Evolutionary conservation across 2,329 filamentous ascomycete species (phyloP).

Genomic region (Plectosphaerella plurivora): DNA sequence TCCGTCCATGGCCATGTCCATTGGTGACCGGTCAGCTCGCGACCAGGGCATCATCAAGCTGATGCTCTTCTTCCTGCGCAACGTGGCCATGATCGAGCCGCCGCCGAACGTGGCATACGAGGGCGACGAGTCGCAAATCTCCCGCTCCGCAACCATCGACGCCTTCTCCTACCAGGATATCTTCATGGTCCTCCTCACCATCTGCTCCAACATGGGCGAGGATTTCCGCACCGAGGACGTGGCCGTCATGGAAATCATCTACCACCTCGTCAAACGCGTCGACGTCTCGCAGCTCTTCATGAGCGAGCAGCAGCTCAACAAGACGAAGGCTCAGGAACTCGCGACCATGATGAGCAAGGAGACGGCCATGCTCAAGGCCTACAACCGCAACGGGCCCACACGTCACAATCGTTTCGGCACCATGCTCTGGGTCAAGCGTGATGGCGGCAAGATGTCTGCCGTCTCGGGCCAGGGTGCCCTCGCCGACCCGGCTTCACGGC

Average conservation of each 20-base stretch:
- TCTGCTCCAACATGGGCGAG: constrained; percentile 89
- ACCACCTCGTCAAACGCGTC: constrained; percentile 87
- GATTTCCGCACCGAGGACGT: constrained; percentile 89
- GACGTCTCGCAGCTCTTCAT: constrained; percentile 82
- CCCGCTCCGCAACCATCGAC: constrained; percentile 81
- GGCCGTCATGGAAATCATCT: constrained; percentile 85
- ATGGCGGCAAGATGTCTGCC: constrained; percentile 77
- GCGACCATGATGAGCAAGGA: constrained; percentile 75
- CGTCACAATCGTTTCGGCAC: constrained; percentile 93
- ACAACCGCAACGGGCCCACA: constrained; percentile 74
- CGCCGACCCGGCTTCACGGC: constrained; percentile 63
- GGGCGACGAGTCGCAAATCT: constrained; percentile 86
- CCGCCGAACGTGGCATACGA: constrained; percentile 70
- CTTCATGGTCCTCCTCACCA: constrained; percentile 75
- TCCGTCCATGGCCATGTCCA: constrained; percentile 76
- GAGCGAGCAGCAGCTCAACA: constrained; percentile 66
- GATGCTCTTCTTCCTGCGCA: constrained; percentile 82
- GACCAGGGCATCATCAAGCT: constrained; percentile 93
- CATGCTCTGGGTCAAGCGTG: constrained; percentile 93
- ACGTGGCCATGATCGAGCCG: constrained; percentile 79
- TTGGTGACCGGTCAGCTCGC: constrained; percentile 69
- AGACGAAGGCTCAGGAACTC: constrained; percentile 68
- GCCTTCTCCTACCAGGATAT: constrained; percentile 89
- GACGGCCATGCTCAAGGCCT: constrained; percentile 72
- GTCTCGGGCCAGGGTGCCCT: constrained; percentile 87